These are phyloP conservation scores for Monotropa hypopitys DNA, from an alignment of 179 eudicot species.

Conservation along the genomic window DNA sequence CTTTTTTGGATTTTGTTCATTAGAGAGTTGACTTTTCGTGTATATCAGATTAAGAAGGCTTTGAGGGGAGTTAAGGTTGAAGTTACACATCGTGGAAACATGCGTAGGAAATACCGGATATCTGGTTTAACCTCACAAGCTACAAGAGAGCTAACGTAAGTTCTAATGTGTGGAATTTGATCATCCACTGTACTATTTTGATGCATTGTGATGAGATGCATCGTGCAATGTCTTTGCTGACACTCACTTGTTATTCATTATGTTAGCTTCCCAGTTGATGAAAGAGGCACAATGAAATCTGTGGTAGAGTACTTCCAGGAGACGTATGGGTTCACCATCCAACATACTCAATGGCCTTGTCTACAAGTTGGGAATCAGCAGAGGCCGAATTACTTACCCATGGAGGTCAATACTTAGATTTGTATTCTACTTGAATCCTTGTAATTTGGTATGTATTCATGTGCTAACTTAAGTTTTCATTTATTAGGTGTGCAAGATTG, in stretches of 20 bases:
- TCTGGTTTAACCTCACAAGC: conserved; percentile 83
- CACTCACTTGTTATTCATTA: neutral
- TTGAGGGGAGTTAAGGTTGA: conserved; percentile 85
- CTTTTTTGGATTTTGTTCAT: neutral
- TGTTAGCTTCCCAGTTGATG: conserved; percentile 76
- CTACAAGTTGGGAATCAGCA: conserved; percentile 84
- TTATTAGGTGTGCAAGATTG: conserved; percentile 74
- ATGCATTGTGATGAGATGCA: conserved; percentile 1
- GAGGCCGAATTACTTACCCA: conserved; percentile 80
- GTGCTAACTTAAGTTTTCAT: conserved; percentile 5
- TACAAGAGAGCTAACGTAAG: conserved; percentile 80
- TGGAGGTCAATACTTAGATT: conserved; percentile 55
- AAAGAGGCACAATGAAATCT: conserved; percentile 72
- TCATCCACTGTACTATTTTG: neutral
- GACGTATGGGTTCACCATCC: conserved; percentile 65
- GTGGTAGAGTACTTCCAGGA: conserved; percentile 78
- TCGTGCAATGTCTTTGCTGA: neutral
- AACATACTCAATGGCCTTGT: conserved; percentile 82
- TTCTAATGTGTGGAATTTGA: neutral
- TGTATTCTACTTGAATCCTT: neutral
- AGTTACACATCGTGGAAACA: conserved; percentile 78
- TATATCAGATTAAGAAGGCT: conserved; percentile 69
- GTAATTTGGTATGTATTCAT: neutral
- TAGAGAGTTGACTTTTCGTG: neutral
- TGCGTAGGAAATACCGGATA: conserved; percentile 82